Percentiles rank a stretch among this genome's conserved stretches.
phyloP scores from a whole-genome alignment of 805 yeast genomes.

The Ogataea chonburiensis region DNA sequence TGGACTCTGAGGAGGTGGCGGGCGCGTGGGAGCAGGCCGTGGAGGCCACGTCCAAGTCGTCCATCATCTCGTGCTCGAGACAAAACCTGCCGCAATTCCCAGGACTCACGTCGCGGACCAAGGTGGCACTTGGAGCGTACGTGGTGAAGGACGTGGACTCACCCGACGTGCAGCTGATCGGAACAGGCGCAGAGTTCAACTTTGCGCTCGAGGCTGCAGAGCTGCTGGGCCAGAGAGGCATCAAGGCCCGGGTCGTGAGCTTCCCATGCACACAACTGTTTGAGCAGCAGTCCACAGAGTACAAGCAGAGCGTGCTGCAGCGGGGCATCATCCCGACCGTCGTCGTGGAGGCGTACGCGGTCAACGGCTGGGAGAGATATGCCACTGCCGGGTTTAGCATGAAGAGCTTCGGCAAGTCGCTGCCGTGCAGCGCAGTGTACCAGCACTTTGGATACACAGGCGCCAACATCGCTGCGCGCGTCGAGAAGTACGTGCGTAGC shows the following conservation, averaged over 20 bases:
- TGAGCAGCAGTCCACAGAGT: conserved; percentile 79
- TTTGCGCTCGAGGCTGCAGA: conserved; percentile 80
- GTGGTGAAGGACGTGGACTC: conserved; percentile 55
- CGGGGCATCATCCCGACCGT: conserved; percentile 83
- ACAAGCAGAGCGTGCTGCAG: conserved; percentile 82
- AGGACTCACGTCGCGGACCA: conserved; percentile 78
- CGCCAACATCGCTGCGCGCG: conserved; percentile 70
- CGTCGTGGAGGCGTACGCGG: conserved; percentile 89
- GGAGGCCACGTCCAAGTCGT: conserved; percentile 59
- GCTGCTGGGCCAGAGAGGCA: conserved; percentile 59
- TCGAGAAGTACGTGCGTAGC: conserved; percentile 27
- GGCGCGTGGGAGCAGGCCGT: conserved; percentile 74
- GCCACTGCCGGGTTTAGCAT: conserved; percentile 96
- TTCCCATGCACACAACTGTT: conserved; percentile 90
- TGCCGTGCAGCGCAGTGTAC: conserved; percentile 80
- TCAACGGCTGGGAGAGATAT: conserved; percentile 91
- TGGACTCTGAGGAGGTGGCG: conserved; percentile 83
- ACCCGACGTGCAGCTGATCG: conserved; percentile 63
- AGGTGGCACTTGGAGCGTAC: conserved; percentile 93
- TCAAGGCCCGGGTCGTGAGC: conserved; percentile 81
- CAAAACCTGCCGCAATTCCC: conserved; percentile 88
- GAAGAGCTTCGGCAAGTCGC: conserved; percentile 94
- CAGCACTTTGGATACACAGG: conserved; percentile 84
- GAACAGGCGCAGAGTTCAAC: conserved; percentile 94
- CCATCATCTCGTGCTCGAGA: conserved; percentile 75